Base-by-base conservation (phyloP, 1,284 basidiomycete genomes). In the Sporisorium graminicola region DNA sequence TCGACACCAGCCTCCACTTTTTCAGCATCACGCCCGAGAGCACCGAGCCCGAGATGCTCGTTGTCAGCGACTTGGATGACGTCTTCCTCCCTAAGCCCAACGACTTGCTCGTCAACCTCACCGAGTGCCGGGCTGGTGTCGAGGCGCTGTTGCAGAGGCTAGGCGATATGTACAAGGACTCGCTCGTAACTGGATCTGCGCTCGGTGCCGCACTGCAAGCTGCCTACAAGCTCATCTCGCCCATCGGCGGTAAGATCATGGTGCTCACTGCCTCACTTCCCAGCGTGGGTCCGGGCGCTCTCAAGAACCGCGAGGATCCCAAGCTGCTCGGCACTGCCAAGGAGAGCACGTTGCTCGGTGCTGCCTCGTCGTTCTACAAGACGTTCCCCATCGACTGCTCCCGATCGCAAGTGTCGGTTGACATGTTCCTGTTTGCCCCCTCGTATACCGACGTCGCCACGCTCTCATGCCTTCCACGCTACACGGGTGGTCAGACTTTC, bases 301-400 rank as follows among this genome's bases (percentile, higher is more conserved):
- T 99, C 71, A 99, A 98, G 88, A 94, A 94, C 85, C 90, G 97
- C 71, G 97, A 99, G 83, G 97, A 99, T 86, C 91, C 94, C 56
- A 99, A 99, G 87, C 88, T 98, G 64, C 90, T 99, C 44, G 97
- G 97, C 35, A 98, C 96, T 2, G 88, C 92, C 43, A 99, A 98
- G 89, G 93, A 92, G 71, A 52, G 86, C 76, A 77, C 64, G 10
- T 54, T 80, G 29, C 73, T 82, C 20, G 57, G 53, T 18, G 93
- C 93, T 0, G 86, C 82, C 27, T 93, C 93, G 35, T 90, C 92
- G 9, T 99, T 98, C 88, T 99, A 98, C 90, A 99, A 99, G 89
- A 95, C 94, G 0, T 98, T 99, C 80, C 94, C 97, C 20, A 99
- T 99, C 85, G 96, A 99, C 81, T 99, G 96, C 86, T 98, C 96